Conservation (phyloP, 2,329 filamentous ascomycete species). For the Penicillium italicum region DNA sequence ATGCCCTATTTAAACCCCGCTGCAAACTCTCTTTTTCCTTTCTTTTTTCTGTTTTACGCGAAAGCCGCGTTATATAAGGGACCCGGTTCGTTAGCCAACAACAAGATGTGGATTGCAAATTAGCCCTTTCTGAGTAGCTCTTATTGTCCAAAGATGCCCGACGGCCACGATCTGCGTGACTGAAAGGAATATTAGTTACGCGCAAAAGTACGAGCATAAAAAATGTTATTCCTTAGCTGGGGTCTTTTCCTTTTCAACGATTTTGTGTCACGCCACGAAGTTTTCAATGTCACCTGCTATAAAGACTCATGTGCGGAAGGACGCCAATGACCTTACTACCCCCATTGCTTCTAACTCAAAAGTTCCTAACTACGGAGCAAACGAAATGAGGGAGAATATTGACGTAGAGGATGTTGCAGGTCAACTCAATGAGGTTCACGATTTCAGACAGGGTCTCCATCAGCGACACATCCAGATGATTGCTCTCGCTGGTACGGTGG, state of each 20-base stretch:
- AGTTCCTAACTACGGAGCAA: constrained; percentile 2
- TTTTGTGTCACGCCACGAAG: not conserved
- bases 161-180: not conserved
- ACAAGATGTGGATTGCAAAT: not conserved
- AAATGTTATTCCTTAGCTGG: not conserved
- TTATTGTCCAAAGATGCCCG: not conserved
- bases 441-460: constrained; percentile 28
- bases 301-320: not conserved
- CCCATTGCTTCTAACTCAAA: constrained; percentile 8
- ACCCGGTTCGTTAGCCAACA: not conserved
- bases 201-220: not conserved
- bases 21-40: not conserved
- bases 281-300: not conserved
- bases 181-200: not conserved
- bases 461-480: constrained; percentile 40
- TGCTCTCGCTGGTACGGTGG: constrained; percentile 38
- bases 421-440: constrained; percentile 21
- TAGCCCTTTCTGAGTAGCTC: not conserved
- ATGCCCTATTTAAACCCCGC: not conserved
- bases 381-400: constrained; percentile 7
- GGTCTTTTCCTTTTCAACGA: not conserved
- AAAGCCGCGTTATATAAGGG: not conserved
- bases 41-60: not conserved
- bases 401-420: constrained; percentile 21
- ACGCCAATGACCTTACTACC: constrained; percentile 3